Evolutionary conservation across 2,329 filamentous ascomycete species (phyloP).

Genomic region (Metarhizium rileyi): DNA sequence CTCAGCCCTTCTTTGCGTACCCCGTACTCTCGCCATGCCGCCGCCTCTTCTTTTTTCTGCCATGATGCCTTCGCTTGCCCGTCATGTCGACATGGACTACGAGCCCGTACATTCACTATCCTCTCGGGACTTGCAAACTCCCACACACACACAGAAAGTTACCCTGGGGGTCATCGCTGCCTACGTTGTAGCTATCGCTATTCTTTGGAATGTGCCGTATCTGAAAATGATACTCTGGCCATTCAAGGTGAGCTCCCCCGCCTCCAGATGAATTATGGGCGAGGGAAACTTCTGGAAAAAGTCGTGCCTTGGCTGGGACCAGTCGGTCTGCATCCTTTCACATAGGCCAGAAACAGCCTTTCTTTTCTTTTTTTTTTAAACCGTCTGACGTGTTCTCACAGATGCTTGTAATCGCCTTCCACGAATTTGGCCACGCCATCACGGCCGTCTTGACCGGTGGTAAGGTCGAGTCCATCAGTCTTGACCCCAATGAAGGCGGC

Average conservation of each 20-base stretch:
- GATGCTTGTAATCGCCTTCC: conserved; percentile 79
- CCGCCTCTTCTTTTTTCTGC: background rate
- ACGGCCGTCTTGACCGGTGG: conserved; percentile 64
- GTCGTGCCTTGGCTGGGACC: background rate
- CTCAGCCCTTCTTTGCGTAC: background rate
- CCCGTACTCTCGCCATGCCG: conserved; percentile 3
- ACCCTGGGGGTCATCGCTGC: conserved; percentile 62
- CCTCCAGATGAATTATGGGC: too few relatives aligned
- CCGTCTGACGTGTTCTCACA: conserved; percentile 17
- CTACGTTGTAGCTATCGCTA: conserved; percentile 63
- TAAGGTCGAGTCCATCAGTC: conserved; percentile 61
- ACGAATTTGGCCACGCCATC: conserved; percentile 70
- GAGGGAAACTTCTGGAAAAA: too few relatives aligned
- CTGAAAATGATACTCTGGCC: conserved; percentile 68
- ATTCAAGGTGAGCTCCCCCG: conserved; percentile 54
- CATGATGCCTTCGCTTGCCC: background rate
- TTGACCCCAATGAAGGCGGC: conserved; percentile 70
- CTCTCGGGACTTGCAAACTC: conserved; percentile 44
- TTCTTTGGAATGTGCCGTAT: conserved; percentile 73
- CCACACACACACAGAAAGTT: conserved; percentile 59
- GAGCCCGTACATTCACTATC: conserved; percentile 17
- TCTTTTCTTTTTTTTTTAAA: background rate
- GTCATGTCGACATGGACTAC: conserved; percentile 6
- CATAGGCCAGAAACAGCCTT: background rate
- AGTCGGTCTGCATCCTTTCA: background rate